Percentiles rank a stretch among this genome's conserved stretches.
These are phyloP conservation scores for Citrullus colocynthis DNA, from an alignment of 306 rosid genomes.

Conservation along the genomic window DNA sequence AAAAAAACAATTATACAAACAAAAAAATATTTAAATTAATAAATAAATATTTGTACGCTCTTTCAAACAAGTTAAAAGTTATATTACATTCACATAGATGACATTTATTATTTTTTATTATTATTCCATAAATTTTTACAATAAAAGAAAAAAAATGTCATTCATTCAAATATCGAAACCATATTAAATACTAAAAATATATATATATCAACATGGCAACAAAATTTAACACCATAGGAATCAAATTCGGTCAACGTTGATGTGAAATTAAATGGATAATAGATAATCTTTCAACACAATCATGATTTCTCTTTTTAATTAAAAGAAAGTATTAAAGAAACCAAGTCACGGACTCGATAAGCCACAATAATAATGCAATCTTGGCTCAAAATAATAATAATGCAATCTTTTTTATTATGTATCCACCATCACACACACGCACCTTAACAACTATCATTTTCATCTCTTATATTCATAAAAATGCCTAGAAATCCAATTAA, in stretches of 20 bases:
- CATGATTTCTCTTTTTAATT: not conserved
- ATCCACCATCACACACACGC: not conserved
- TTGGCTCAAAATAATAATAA: not conserved
- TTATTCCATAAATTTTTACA: no score
- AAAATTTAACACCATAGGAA: no score
- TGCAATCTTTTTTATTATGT: not conserved
- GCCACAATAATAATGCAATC: not conserved
- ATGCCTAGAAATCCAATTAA: not conserved
- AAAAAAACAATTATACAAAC: no score
- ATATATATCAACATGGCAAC: accelerated
- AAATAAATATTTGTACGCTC: no score
- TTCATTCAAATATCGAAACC: no score
- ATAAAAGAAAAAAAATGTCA: no score
- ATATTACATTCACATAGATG: no score
- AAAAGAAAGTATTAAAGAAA: not conserved
- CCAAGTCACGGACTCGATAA: not conserved
- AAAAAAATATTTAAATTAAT: no score
- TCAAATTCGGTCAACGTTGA: no score
- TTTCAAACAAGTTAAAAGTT: no score
- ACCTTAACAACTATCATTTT: not conserved
- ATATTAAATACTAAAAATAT: no score
- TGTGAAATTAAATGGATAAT: not conserved
- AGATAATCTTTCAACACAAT: not conserved
- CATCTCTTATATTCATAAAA: not conserved
- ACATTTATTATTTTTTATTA: no score